Percentiles rank a stretch among this genome's conserved stretches.
phyloP scores from a whole-genome alignment of 2,329 filamentous ascomycete genomes.

The Leptoxyphium fumago region DNA sequence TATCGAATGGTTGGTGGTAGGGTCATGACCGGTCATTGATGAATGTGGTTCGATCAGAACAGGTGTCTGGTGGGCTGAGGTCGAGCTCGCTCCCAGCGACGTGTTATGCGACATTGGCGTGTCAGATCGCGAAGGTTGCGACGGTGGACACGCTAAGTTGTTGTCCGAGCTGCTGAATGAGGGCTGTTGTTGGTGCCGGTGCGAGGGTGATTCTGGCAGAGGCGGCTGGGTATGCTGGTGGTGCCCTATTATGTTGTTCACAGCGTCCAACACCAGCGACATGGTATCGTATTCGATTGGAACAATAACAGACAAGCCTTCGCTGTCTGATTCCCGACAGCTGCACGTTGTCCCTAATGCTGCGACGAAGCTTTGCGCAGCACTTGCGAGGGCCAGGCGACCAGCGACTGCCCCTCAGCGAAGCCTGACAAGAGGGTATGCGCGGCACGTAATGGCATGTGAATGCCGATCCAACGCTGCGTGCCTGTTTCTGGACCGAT shows the following conservation, averaged over 20 bases:
- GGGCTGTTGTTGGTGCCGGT: constrained; percentile 10
- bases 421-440: neutral
- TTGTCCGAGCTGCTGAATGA: too few species aligned
- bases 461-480: neutral
- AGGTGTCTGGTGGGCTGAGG: constrained; percentile 7
- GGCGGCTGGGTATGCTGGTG: constrained; percentile 11
- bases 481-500: too few species aligned
- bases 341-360: neutral
- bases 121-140: constrained; percentile 11
- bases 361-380: neutral
- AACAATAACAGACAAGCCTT: neutral
- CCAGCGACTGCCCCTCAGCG: neutral
- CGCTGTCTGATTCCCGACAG: neutral
- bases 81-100: constrained; percentile 18
- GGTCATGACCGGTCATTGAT: constrained; percentile 9
- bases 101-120: constrained; percentile 15
- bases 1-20: constrained; percentile 11
- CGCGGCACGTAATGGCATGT: neutral
- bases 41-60: constrained; percentile 3
- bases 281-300: constrained; percentile 32
- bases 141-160: neutral
- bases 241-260: constrained; percentile 44
- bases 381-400: neutral
- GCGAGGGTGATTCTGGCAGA: constrained; percentile 13
- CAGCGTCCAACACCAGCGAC: constrained; percentile 54